Base-by-base conservation (phyloP, 768 basidiomycete species). In the Pulveroboletus sp. region DNA sequence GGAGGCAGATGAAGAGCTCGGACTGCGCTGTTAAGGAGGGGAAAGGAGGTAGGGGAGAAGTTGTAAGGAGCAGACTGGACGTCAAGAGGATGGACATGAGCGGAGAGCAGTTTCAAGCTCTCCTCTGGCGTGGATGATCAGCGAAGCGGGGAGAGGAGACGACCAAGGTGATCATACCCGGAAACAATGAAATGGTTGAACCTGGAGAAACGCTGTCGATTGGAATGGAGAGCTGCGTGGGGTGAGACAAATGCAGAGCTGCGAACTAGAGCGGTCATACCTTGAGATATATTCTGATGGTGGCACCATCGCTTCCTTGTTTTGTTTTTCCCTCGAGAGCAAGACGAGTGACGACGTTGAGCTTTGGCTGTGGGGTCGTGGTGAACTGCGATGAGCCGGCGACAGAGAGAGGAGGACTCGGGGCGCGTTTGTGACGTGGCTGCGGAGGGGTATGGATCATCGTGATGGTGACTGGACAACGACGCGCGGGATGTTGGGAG, bases 71-170 rank as follows among this genome's bases (percentile, higher is more conserved):
- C 75, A 5, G 84, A 87, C 52, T 79, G 78, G 48, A 66, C 71
- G 67, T 90, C 86, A 31, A 90, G 70, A 8, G 89, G 89, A 57
- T 91, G 89, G 4, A 89, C 79, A 63, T 86, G 79, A 8, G 85
- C 85, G 8, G 78, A 76, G 38, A 87, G 62, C 41, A 91, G 77
- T 65, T 86, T 89, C 52, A 90, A 70, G 60, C 85, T 89, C 55
- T 86, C 87, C 82, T 91, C 89, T 89, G 58, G 6, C 0, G 43
- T 8, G 39, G 7, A 44, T 33, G 40, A 39, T 52, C 18, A 61
- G 48, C 24, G 9, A 43, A 28, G 8, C 6, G 1, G 38, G 36
- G 17, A 15, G 26, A 35, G 17, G 15, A 12, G 10, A 28, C 38
- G 9, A 11, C 37, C 12, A 39, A 43, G 39, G 30, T 7, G 38